Base-by-base conservation (phyloP, 352 stramenopile genomes). In the Globisporangium abappressorium region DNA sequence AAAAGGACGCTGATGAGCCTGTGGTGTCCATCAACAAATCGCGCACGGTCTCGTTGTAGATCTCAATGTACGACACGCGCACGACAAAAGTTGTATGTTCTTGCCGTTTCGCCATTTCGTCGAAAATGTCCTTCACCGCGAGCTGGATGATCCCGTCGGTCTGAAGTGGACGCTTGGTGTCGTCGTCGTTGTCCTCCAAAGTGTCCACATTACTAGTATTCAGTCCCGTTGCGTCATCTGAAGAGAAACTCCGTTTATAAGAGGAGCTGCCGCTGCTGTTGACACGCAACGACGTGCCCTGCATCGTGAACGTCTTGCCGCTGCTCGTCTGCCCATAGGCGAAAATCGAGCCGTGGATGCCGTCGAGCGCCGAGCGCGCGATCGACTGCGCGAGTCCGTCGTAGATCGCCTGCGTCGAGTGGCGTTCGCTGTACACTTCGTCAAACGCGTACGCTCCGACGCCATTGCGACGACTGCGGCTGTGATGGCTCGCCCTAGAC, bases 41-140 rank as follows among this genome's bases (percentile, higher is more conserved):
- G 18, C 56, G 33, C n/a, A 49, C 56, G 38, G 95, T 89, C 75
- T 99, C 97, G 69, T 99, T 99, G 81, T 99, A 99, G 67, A 99
- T 98, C 74, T 62, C 56, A 47, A 62, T 62, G 33, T 62, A 62
- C 33, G 56, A 62, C 56, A 62, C 56, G 9, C 36, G 36, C 12
- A 62, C 56, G 20, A 30, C 33, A 22, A 62, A 62, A 11, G 5
- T 33, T 9, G 33, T 22, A 9, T 15, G n/a, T 0, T 9, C 9
- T 20, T 62, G 33, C 12, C 33, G 56, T 22, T 24, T 46, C 9
- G n/a, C n/a, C 56, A 62, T 62, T 38, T 62, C 56, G 12, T 62
- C 33, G n/a, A 62, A 62, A 24, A 62, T 38, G 33, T 62, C 56
- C 56, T 62, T 62, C 30, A 49, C 56, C 3, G 56, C 56, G 30